Percentiles rank a stretch among this genome's conserved stretches.
These are phyloP conservation scores for Neopestalotiopsis sp. DNA, from an alignment of 2,329 filamentous ascomycete species.

Conservation along the genomic window DNA sequence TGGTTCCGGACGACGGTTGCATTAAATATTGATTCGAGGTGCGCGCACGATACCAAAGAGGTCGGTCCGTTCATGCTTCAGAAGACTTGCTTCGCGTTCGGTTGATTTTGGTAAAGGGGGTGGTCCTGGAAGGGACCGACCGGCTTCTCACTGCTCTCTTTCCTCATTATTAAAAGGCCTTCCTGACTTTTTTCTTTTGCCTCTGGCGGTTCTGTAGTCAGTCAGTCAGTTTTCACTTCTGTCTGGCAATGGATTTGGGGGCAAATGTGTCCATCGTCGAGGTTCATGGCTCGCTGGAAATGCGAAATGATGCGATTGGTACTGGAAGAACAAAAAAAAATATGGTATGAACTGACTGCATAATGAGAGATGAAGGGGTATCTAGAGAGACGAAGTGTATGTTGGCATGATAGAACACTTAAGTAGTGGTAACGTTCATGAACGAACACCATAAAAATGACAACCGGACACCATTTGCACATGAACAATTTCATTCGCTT, in stretches of 20 bases:
- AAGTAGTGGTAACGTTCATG: not conserved
- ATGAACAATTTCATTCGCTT: not conserved
- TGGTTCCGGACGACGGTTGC: constrained; percentile 18
- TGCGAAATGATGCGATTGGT: not conserved
- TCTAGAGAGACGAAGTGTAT: constrained; percentile 5
- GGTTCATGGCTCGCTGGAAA: not conserved
- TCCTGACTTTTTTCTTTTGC: not conserved
- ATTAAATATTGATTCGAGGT: constrained; percentile 7
- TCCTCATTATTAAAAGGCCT: not conserved
- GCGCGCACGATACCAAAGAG: constrained; percentile 19
- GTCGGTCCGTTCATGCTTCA: constrained; percentile 12
- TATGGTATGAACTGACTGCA: constrained; percentile 7
- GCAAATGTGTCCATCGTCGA: not conserved
- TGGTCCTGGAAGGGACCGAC: not conserved
- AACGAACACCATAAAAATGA: constrained; percentile 4
- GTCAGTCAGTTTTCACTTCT: not conserved
- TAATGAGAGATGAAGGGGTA: constrained; percentile 7
- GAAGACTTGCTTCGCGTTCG: not conserved
- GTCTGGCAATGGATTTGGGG: not conserved
- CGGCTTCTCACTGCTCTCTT: not conserved
- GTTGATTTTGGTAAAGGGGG: constrained; percentile 1
- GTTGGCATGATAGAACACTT: constrained; percentile 12
- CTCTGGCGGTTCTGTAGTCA: not conserved
- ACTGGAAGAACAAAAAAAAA: not conserved
- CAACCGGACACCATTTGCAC: constrained; percentile 5